Base-by-base conservation (phyloP, 2,329 filamentous ascomycete species). In the Rhinocladiella mackenziei region DNA sequence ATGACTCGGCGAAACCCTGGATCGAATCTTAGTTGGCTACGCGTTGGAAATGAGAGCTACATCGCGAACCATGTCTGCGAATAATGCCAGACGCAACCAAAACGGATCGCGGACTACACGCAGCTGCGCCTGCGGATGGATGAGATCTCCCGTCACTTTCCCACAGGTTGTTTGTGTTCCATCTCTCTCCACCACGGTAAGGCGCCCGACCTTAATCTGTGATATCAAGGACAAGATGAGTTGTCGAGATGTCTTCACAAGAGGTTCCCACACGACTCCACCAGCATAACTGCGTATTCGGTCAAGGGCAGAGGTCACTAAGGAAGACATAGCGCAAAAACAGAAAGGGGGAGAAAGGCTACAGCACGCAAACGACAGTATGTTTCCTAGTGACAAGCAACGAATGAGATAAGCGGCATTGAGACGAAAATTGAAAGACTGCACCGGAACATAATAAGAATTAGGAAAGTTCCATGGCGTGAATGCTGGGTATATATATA, bases 51-150 rank as follows among this genome's bases (percentile, higher is more conserved):
- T 19, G 11, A 29, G 28, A 35, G n/a, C 32, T 15, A 34, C 30
- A 25, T 26, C 14, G 55, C 63, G n/a, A 53, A 72, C 70, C 81
- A 87, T 86, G 61, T 87, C 83, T 26, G 78, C 80, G 58, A 85
- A 84, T 19, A 87, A 64, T 33, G 82, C 72, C 39, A 85, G 63
- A 29, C 83, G 74, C 57, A 84, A 73, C 82, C 82, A 87, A 60
- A 86, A 86, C 20, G 78, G 71, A 51, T 85, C 81, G 56, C 77
- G 76, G 58, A 77, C 75, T 6, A 86, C 73, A 9, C 74, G 69
- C 23, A 86, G 64, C 54, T 80, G 74, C 3, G 78, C 72, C 25
- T 68, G 10, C 11, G 50, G 42, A 10, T 18, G 17, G 70, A 71
- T 11, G 59, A 51, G 11, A 43, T 64, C 48, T 14, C 15, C 39